Percentiles rank a stretch among this genome's conserved stretches.
Conservation (phyloP, 1,284 basidiomycete genomes). For the Tilletia horrida region DNA sequence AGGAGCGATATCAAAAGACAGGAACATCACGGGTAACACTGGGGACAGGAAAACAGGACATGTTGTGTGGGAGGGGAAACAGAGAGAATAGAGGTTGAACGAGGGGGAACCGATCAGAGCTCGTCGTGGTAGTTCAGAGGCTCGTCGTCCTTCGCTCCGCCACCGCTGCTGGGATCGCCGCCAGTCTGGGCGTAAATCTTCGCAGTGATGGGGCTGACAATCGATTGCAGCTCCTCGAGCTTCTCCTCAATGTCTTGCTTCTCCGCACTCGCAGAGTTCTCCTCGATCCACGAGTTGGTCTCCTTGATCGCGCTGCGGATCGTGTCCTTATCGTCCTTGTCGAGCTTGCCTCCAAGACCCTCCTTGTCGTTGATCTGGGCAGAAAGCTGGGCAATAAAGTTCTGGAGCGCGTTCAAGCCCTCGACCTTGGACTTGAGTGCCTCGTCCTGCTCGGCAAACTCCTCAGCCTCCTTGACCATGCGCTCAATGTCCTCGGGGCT, state of each 20-base stretch:
- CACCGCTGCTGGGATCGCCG: conserved; percentile 27
- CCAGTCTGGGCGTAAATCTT: conserved; percentile 49
- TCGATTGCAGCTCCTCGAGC: conserved; percentile 52
- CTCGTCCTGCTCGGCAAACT: conserved; percentile 54
- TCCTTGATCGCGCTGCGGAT: conserved; percentile 54
- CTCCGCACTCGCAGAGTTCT: conserved; percentile 51
- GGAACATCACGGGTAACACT: neutral
- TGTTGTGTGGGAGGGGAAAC: neutral
- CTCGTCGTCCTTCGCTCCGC: conserved; percentile 37
- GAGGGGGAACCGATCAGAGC: conserved; percentile 33
- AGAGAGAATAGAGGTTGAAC: neutral
- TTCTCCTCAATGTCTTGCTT: conserved; percentile 54
- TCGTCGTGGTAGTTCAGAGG: conserved; percentile 53
- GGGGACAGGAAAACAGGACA: neutral
- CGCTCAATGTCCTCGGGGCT: conserved; percentile 52
- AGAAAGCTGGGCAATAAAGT: conserved; percentile 52
- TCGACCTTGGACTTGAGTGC: conserved; percentile 51
- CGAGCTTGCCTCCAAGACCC: conserved; percentile 54
- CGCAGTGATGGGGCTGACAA: conserved; percentile 52
- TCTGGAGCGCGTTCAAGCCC: conserved; percentile 52
- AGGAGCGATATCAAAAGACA: no score
- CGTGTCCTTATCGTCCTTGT: conserved; percentile 53
- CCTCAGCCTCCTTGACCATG: conserved; percentile 54
- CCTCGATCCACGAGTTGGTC: conserved; percentile 53
- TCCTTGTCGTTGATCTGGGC: conserved; percentile 53